phyloP scores from a whole-genome alignment of 1,139 yeast species.

The Taphrina betulina region DNA sequence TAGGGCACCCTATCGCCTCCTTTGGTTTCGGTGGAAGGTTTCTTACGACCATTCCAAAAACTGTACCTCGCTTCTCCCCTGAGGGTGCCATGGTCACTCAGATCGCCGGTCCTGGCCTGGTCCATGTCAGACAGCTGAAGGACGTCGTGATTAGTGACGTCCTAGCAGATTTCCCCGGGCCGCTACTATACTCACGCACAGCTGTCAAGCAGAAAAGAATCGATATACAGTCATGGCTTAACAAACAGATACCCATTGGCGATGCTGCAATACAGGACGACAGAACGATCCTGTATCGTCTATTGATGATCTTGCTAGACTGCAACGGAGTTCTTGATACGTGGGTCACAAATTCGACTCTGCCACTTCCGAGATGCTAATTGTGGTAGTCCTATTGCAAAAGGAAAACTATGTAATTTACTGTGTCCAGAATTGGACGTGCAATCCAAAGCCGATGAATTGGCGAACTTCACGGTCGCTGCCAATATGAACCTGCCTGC shows the following conservation, averaged over 20 bases:
- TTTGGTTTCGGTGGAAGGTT: slow-evolving; percentile 60
- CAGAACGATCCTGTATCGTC: slow-evolving; percentile 6
- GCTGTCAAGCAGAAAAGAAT: slow-evolving; percentile 18
- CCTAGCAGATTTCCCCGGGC: slow-evolving; percentile 17
- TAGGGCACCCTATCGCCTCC: slow-evolving; percentile 50
- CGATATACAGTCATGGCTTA: slow-evolving; percentile 14
- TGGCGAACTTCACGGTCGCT: slow-evolving; percentile 15
- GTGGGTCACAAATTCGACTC: too few species aligned
- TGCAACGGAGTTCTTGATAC: slow-evolving; percentile 11
- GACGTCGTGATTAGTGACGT: background rate
- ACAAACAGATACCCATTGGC: slow-evolving; percentile 1
- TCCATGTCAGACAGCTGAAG: background rate
- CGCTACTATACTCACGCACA: slow-evolving; percentile 7
- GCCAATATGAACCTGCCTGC: background rate
- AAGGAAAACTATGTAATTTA: background rate
- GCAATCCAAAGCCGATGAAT: slow-evolving; percentile 2
- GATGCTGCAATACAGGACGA: slow-evolving; percentile 3
- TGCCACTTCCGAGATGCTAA: too few species aligned
- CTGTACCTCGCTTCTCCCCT: slow-evolving; percentile 10
- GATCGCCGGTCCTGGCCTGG: slow-evolving; percentile 6
- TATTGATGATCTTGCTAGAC: slow-evolving; percentile 8
- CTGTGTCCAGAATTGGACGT: slow-evolving; percentile 9
- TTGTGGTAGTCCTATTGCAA: slow-evolving; percentile 13
- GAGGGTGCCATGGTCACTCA: slow-evolving; percentile 10
- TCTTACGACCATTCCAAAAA: slow-evolving; percentile 50